Evolutionary conservation across 352 stramenopile genomes (phyloP).

Genomic region (Phytopythium aichiense): DNA sequence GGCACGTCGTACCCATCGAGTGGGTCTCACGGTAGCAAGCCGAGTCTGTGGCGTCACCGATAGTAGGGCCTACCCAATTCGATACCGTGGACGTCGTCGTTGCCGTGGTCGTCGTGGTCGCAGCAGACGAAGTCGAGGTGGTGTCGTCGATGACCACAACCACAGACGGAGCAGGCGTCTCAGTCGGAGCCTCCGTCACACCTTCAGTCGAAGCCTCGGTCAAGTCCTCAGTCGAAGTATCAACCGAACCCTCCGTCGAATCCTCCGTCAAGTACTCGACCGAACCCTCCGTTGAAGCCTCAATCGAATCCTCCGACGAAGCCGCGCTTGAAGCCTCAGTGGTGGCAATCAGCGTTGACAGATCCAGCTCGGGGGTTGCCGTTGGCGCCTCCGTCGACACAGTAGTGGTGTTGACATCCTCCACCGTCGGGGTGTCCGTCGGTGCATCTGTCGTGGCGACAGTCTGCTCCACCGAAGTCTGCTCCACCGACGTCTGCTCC

Average conservation of each 20-base stretch:
- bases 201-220: neutral
- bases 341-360: neutral
- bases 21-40: conserved; percentile 53
- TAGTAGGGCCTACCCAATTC: conserved; percentile 26
- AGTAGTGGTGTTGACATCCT: too few relatives aligned
- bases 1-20: conserved; percentile 27
- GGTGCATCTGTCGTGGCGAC: neutral
- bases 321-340: neutral
- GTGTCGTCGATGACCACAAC: neutral
- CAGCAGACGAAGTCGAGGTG: neutral
- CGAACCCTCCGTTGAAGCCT: neutral
- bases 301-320: neutral
- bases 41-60: conserved; percentile 16
- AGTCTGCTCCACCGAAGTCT: neutral
- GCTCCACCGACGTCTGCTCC: neutral
- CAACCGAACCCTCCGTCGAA: neutral
- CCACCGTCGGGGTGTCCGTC: neutral
- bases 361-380: conserved; percentile 1
- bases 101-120: neutral
- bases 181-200: neutral
- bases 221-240: neutral
- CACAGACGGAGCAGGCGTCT: neutral
- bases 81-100: conserved; percentile 2
- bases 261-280: neutral
- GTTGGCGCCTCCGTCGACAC: neutral